These are phyloP conservation scores for Talaromyces sp. DNA, from an alignment of 2,329 filamentous ascomycete genomes.

Conservation along the genomic window DNA sequence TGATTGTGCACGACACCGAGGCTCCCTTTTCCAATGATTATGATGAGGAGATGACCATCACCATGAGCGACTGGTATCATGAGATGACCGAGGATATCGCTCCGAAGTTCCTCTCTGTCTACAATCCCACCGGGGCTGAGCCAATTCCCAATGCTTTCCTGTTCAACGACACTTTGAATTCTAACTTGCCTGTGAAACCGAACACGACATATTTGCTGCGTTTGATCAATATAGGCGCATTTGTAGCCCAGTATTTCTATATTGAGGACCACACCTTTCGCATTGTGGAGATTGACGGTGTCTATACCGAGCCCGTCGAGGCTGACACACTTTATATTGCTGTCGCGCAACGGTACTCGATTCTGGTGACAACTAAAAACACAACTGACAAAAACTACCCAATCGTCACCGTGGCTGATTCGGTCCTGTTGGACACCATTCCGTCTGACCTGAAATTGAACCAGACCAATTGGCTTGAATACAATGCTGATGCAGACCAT, in stretches of 20 bases:
- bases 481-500: constrained; percentile 45
- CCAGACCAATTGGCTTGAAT: constrained; percentile 60
- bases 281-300: constrained; percentile 68
- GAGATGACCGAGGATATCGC: constrained; percentile 55
- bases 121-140: constrained; percentile 57
- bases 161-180: constrained; percentile 62
- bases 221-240: constrained; percentile 69
- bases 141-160: constrained; percentile 62
- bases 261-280: constrained; percentile 55
- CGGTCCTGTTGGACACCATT: constrained; percentile 23
- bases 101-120: constrained; percentile 32
- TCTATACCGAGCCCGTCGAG: constrained; percentile 59
- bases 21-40: constrained; percentile 50
- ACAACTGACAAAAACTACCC: constrained; percentile 60
- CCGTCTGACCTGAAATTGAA: constrained; percentile 28
- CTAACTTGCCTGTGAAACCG: constrained; percentile 55
- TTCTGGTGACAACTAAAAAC: constrained; percentile 57
- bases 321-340: constrained; percentile 62
- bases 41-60: constrained; percentile 58
- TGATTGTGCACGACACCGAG: constrained; percentile 60
- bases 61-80: constrained; percentile 71
- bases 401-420: constrained; percentile 52
- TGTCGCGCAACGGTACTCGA: constrained; percentile 59
- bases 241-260: constrained; percentile 49
- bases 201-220: constrained; percentile 70